phyloP scores from a whole-genome alignment of 1,139 yeast genomes.

The Sugiyamaella paludigena region DNA sequence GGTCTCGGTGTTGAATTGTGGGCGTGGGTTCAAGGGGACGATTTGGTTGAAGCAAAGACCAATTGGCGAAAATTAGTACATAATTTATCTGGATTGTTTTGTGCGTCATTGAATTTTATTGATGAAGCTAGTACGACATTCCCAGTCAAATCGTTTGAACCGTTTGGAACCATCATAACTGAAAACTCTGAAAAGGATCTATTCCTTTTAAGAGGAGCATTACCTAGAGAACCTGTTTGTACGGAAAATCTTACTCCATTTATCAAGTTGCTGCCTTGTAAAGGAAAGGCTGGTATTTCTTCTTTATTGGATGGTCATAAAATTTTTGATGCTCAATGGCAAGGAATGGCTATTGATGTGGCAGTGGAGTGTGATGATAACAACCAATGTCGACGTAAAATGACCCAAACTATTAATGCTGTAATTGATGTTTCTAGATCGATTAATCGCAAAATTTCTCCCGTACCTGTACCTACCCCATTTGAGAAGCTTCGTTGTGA shows the following conservation, averaged over 20 bases:
- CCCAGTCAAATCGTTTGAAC: conserved; percentile 54
- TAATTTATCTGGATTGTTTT: conserved; percentile 83
- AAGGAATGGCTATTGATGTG: conserved; percentile 84
- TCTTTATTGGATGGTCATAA: conserved; percentile 90
- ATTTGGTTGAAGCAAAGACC: conserved; percentile 52
- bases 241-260: conserved; percentile 97
- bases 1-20: conserved; percentile 96
- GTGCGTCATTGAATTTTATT: conserved; percentile 90
- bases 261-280: conserved; percentile 82
- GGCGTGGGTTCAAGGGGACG: conserved; percentile 73
- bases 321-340: conserved; percentile 94
- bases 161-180: conserved; percentile 24
- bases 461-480: conserved; percentile 77
- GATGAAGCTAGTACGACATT: conserved; percentile 75
- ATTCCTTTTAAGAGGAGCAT: conserved; percentile 73
- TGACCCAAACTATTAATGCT: conserved; percentile 71
- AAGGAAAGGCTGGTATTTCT: conserved; percentile 88
- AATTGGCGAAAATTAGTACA: conserved; percentile 75
- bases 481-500: conserved; percentile 75
- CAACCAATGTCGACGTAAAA: conserved; percentile 47
- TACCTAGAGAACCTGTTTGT: conserved; percentile 95
- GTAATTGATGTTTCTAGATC: conserved; percentile 72
- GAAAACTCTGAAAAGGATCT: conserved; percentile 29
- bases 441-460: conserved; percentile 58
- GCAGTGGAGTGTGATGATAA: conserved; percentile 48